Conservation (phyloP, 2,329 filamentous ascomycete genomes). For the Chrysoporthe cubensis region DNA sequence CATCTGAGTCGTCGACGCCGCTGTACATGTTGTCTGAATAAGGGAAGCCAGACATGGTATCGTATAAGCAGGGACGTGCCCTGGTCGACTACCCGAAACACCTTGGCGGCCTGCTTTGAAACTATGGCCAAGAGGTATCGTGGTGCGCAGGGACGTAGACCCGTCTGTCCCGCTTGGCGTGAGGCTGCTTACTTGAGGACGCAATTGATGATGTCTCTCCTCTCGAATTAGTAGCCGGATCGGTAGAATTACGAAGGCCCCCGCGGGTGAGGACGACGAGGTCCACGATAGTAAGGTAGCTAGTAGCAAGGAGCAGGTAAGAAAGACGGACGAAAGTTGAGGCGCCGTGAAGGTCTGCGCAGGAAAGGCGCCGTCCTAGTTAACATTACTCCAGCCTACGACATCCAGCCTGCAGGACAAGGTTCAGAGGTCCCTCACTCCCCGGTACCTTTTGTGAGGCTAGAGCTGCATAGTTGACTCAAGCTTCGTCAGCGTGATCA, state of each 20-base stretch:
- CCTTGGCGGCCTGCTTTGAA: constrained; percentile 30
- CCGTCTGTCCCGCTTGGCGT: constrained; percentile 19
- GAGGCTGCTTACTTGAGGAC: constrained; percentile 2
- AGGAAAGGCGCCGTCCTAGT: background rate
- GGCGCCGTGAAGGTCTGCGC: constrained; percentile 6
- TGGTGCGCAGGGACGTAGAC: constrained; percentile 7
- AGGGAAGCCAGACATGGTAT: constrained; percentile 47
- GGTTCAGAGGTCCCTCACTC: constrained; percentile 1
- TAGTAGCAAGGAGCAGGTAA: constrained; percentile 4
- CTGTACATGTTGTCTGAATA: constrained; percentile 55
- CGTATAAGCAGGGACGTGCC: background rate
- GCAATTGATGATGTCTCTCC: constrained; percentile 13
- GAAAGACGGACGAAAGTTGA: constrained; percentile 13
- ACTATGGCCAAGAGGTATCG: constrained; percentile 24
- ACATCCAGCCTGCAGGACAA: constrained; percentile 2
- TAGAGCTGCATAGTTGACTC: constrained; percentile 9
- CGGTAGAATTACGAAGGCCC: background rate
- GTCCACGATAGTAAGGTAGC: background rate
- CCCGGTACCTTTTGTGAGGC: background rate
- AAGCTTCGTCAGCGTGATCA: constrained; percentile 25
- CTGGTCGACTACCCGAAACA: constrained; percentile 23
- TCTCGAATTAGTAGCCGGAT: background rate
- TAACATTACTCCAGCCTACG: constrained; percentile 20
- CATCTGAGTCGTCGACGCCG: constrained; percentile 35
- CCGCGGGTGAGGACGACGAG: background rate